Base-by-base conservation (phyloP, 495 filamentous ascomycete genomes). In the Barbatosphaeria neglecta region DNA sequence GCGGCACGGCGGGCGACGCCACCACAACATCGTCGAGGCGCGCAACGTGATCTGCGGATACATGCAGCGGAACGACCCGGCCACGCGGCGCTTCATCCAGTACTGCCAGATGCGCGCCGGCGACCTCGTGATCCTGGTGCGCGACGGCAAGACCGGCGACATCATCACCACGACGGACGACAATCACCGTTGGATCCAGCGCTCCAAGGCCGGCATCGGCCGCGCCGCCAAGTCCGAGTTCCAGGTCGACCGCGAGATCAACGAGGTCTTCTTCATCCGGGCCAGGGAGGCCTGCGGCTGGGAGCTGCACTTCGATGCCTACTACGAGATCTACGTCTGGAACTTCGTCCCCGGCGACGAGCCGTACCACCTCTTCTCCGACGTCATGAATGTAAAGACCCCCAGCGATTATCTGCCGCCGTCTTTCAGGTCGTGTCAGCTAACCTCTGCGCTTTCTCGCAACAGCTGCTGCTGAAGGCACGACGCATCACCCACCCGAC, bases 271-370 rank as follows among this genome's bases (percentile, higher is more conserved):
- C 41, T 72, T 69, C 37, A 59, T 66, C 4, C 50, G 59, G 37
- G 61, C 69, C 37, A 66, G 71, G 15, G 41, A 47, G 5, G 44
- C 57, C 11, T 47, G 71, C 28, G 50, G 64, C 28, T 77, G 71
- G 72, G 59, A 60, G 23, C 65, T 76, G 23, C 58, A 58, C 11
- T 76, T 75, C 47, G 59, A 67, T 22, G 66, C 72, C 19, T 74
- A 70, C 48, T 70, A 72, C 46, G 73, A 75, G 50, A 56, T 78
- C 22, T 72, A 68, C 44, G 53, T 78, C 9, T 75, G 72, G 70
- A 67, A 74, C 47, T 63, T 65, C 23, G 56, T 51, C n/a, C 61
- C 72, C 15, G 64, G 64, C 6, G 20, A 58, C 9, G 39, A 46
- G 1, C 31, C 50, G 2, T 50, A 49, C 44, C 31, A 46, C 24